phyloP scores from a whole-genome alignment of 2,329 filamentous ascomycete genomes.

The Aspergillus uvarum region DNA sequence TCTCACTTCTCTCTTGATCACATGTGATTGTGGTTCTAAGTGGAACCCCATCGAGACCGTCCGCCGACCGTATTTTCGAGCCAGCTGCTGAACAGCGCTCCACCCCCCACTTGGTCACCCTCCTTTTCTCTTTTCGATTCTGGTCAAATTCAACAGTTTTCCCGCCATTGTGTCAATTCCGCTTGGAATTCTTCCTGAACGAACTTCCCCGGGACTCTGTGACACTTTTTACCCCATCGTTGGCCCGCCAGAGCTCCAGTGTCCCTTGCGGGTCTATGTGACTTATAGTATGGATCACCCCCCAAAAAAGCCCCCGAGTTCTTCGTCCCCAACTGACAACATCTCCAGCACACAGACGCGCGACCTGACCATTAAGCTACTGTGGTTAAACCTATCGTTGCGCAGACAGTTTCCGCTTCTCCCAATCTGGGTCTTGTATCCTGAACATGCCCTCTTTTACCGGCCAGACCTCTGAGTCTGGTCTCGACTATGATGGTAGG shows the following conservation, averaged over 20 bases:
- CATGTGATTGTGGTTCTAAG: neutral
- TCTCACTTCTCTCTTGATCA: neutral
- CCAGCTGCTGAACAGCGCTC: neutral
- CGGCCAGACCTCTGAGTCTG: constrained; percentile 24
- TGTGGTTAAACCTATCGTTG: neutral
- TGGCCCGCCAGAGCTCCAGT: neutral
- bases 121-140: neutral
- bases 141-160: neutral
- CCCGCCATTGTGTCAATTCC: neutral
- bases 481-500: constrained; percentile 33
- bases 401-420: neutral
- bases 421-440: neutral
- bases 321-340: neutral
- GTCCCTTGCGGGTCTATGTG: neutral
- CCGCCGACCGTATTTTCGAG: neutral
- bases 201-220: neutral
- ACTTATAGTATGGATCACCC: neutral
- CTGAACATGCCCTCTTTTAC: constrained; percentile 32
- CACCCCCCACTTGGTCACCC: neutral
- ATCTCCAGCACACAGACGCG: neutral
- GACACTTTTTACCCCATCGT: neutral
- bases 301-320: neutral
- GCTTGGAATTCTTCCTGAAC: neutral
- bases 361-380: neutral
- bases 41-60: neutral